These are phyloP conservation scores for Lipomyces kockii DNA, from an alignment of 805 yeast species.

Conservation along the genomic window DNA sequence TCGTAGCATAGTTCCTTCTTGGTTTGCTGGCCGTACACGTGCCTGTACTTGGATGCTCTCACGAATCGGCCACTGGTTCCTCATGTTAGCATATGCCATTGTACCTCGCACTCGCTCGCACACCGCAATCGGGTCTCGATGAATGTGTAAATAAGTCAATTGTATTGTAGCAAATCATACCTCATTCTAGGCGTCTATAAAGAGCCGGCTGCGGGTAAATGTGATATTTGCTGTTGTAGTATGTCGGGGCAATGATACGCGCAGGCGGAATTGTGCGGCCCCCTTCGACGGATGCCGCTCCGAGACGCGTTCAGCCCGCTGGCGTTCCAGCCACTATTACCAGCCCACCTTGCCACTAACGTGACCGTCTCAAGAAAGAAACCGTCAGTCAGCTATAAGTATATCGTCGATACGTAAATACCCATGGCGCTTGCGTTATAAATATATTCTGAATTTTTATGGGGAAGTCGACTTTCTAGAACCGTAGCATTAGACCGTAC, in stretches of 20 bases:
- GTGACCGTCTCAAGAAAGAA: too few species aligned
- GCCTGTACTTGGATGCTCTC: slow-evolving; percentile 95
- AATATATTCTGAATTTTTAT: too few species aligned
- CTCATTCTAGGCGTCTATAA: neutral
- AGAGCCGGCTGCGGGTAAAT: neutral
- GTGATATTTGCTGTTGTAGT: neutral
- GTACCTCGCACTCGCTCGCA: neutral
- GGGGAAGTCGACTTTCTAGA: neutral
- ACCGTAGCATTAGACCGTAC: too few species aligned
- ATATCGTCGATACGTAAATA: too few species aligned
- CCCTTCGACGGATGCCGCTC: too few species aligned
- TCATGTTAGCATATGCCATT: neutral
- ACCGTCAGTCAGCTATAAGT: too few species aligned
- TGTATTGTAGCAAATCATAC: neutral
- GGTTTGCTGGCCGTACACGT: slow-evolving; percentile 89
- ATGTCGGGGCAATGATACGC: too few species aligned
- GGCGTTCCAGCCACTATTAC: too few species aligned
- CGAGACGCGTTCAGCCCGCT: too few species aligned
- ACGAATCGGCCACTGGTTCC: slow-evolving; percentile 64
- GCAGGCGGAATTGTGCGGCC: too few species aligned
- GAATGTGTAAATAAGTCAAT: neutral
- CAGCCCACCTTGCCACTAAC: too few species aligned
- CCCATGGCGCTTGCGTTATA: too few species aligned
- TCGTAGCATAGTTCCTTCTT: slow-evolving; percentile 74
- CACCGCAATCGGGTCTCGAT: neutral